phyloP scores from a whole-genome alignment of 1,284 basidiomycete genomes.

The Tausonia pullulans region DNA sequence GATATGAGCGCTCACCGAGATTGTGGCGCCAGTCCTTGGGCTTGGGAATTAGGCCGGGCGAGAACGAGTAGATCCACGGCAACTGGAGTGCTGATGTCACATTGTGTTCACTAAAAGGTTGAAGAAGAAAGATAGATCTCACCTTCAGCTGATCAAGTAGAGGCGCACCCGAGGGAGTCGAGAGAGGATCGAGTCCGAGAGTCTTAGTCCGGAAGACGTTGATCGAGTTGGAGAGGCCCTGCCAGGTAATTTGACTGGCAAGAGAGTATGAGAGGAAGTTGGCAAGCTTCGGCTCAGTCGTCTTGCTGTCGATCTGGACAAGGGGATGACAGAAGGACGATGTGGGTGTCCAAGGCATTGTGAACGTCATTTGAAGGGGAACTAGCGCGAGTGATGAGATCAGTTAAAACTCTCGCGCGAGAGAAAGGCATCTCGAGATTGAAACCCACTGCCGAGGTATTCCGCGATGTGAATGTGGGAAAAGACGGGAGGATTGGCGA shows the following conservation, averaged over 20 bases:
- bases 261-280: constrained; percentile 49
- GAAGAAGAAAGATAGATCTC: background rate
- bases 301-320: constrained; percentile 45
- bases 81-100: constrained; percentile 22
- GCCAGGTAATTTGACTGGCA: constrained; percentile 48
- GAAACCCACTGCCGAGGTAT: constrained; percentile 38
- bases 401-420: background rate
- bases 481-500: constrained; percentile 53
- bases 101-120: no score
- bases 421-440: no score
- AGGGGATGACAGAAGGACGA: constrained; percentile 52
- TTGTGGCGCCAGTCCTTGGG: constrained; percentile 52
- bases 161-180: constrained; percentile 43
- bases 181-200: constrained; percentile 44
- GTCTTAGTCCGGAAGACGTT: constrained; percentile 47
- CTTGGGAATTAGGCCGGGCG: constrained; percentile 50
- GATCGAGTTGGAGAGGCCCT: constrained; percentile 51
- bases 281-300: constrained; percentile 43
- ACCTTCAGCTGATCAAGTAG: constrained; percentile 46
- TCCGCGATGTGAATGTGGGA: constrained; percentile 55
- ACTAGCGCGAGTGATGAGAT: constrained; percentile 35
- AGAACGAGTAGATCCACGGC: constrained; percentile 61
- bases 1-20: constrained; percentile 39
- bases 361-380: constrained; percentile 23
- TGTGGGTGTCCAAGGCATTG: constrained; percentile 59